Evolutionary conservation across 2,329 filamentous ascomycete species (phyloP).

Genomic region (Didymella arachidicola): DNA sequence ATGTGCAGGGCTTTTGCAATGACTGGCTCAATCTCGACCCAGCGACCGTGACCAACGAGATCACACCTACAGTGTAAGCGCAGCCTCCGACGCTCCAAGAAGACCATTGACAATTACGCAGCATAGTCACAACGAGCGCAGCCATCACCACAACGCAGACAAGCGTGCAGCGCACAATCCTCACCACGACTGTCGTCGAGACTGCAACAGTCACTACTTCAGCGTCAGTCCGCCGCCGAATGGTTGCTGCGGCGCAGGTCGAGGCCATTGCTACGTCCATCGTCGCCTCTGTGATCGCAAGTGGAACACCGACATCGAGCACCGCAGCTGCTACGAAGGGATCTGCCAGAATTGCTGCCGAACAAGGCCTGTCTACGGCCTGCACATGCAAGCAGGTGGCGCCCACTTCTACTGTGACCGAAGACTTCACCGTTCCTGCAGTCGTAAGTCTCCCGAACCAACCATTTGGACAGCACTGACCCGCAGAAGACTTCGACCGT

Average conservation of each 20-base stretch:
- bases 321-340: constrained; percentile 21
- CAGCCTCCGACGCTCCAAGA: not conserved
- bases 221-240: constrained; percentile 22
- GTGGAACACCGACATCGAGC: constrained; percentile 23
- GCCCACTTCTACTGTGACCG: constrained; percentile 41
- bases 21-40: constrained; percentile 38
- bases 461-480: constrained; percentile 1
- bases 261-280: constrained; percentile 33
- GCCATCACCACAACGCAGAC: constrained; percentile 29
- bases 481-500: constrained; percentile 29
- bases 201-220: constrained; percentile 32
- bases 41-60: constrained; percentile 30
- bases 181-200: constrained; percentile 34
- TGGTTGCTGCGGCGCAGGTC: constrained; percentile 27
- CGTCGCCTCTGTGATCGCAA: constrained; percentile 33
- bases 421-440: constrained; percentile 34
- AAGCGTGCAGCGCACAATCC: constrained; percentile 27
- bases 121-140: constrained; percentile 31
- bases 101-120: constrained; percentile 12
- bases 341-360: constrained; percentile 26
- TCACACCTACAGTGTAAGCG: constrained; percentile 38
- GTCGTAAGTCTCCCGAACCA: constrained; percentile 29
- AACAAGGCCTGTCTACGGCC: constrained; percentile 37
- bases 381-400: constrained; percentile 42
- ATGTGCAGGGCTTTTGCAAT: constrained; percentile 39